Evolutionary conservation across 148 eudicot genomes (phyloP), one percentile per base, ranked within the genome.

Genomic region (Persicaria maculosa): DNA sequence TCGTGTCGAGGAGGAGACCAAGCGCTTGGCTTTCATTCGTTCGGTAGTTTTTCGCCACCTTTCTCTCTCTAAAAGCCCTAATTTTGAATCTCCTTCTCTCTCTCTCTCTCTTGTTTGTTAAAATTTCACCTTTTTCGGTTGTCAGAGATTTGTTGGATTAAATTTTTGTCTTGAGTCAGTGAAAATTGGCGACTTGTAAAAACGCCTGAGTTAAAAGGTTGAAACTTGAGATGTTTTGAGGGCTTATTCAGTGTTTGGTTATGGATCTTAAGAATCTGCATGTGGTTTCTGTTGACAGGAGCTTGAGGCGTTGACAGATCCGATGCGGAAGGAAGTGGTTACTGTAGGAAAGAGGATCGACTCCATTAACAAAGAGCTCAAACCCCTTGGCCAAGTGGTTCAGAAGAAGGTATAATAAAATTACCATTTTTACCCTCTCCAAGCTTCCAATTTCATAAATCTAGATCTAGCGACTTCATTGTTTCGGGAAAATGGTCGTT

Each of bases 321-420:
- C 98, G 40, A 86, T 88, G 97, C 86, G 85, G 81, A 93, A 93
- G 79, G 98, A 93, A 58, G 97, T 93, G 19, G 72, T 91, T 12
- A 72, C 79, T 44, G 98, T 93, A 68, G 88, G 98, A 10, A 93
- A 93, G 84, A 93, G 82, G 89, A 91, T 93, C n/a, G 97, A 93
- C 48, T 9, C 86, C 0, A 87, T 91, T 31, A 88, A 89, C 89
- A 93, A 91, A 79, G 98, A 93, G 59, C 85, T 93, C 68, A 93
- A 91, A 77, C 98, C 98, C 68, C 81, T 93, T 45, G 98, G 98
- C 67, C 80, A 77, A 36, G 84, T 79, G 64, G 91, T 93, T 83
- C 97, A 91, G 77, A 93, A 93, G 94, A 93, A 91, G 98, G 98
- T 93, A 31, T 31, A 2, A 22, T 22, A 80, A 7, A 19, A 1